Evolutionary conservation across 2,329 filamentous ascomycete species (phyloP).

Genomic region (Trichoderma brevicompactum): DNA sequence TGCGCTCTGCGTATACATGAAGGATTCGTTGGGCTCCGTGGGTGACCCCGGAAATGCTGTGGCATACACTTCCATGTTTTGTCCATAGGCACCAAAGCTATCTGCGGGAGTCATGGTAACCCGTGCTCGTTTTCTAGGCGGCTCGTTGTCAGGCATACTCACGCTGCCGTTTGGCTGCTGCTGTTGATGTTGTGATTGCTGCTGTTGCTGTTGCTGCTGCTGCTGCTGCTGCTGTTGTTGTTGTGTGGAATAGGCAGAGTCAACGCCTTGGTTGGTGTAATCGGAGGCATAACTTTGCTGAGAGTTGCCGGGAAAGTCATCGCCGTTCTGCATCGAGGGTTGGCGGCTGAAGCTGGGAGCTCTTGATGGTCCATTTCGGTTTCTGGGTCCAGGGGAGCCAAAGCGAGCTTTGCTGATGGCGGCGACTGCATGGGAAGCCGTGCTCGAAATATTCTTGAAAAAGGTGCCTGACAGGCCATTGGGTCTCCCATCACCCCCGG

Average conservation of each 20-base stretch:
- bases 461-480: slow-evolving; percentile 80
- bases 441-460: slow-evolving; percentile 95
- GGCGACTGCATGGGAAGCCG: slow-evolving; percentile 88
- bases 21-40: slow-evolving; percentile 80
- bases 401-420: slow-evolving; percentile 96
- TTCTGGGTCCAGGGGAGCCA: slow-evolving; percentile 79
- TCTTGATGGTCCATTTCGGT: slow-evolving; percentile 65
- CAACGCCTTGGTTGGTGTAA: slow-evolving; percentile 65
- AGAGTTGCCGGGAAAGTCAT: slow-evolving; percentile 72
- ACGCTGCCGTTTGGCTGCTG: slow-evolving; percentile 44
- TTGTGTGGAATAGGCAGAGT: slow-evolving; percentile 71
- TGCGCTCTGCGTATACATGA: slow-evolving; percentile 64
- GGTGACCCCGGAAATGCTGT: slow-evolving; percentile 69
- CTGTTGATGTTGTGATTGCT: slow-evolving; percentile 32
- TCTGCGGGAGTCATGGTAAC: slow-evolving; percentile 59
- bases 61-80: slow-evolving; percentile 52
- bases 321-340: slow-evolving; percentile 70
- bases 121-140: slow-evolving; percentile 78
- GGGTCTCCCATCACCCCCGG: slow-evolving; percentile 65
- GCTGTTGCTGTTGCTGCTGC: slow-evolving; percentile 35
- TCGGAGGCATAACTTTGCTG: slow-evolving; percentile 84
- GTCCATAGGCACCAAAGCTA: slow-evolving; percentile 60
- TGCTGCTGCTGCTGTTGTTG: slow-evolving; percentile 12
- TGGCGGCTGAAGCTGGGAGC: slow-evolving; percentile 73
- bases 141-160: slow-evolving; percentile 65